These are phyloP conservation scores for Xylariales sp. DNA, from an alignment of 2,329 filamentous ascomycete species.

Conservation along the genomic window DNA sequence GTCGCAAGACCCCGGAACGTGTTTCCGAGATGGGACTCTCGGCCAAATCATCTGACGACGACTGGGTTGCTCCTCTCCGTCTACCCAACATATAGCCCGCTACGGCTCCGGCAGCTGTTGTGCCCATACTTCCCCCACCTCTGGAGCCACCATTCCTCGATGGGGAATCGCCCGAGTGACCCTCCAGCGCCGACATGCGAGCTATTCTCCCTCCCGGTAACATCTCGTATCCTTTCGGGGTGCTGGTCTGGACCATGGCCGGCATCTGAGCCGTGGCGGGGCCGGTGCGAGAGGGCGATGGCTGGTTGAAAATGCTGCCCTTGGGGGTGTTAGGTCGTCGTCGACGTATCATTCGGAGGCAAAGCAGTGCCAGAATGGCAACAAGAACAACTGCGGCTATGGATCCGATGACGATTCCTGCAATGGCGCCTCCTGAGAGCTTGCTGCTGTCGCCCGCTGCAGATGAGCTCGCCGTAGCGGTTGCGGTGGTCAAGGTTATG, in stretches of 20 bases:
- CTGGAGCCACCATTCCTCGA: conserved; percentile 19
- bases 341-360: conserved; percentile 50
- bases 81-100: conserved; percentile 43
- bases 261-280: conserved; percentile 34
- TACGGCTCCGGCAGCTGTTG: conserved; percentile 40
- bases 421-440: conserved; percentile 82
- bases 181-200: conserved; percentile 91
- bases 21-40: conserved; percentile 68
- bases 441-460: conserved; percentile 26
- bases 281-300: conserved; percentile 63
- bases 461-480: conserved; percentile 42
- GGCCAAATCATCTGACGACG: conserved; percentile 68
- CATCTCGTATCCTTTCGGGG: conserved; percentile 61
- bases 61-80: conserved; percentile 50
- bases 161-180: conserved; percentile 61
- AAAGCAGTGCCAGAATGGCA: conserved; percentile 65
- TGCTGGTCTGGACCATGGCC: conserved; percentile 14
- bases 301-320: conserved; percentile 83
- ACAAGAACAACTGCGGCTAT: conserved; percentile 67
- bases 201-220: conserved; percentile 86
- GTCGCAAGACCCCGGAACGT: conserved; percentile 51
- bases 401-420: conserved; percentile 82
- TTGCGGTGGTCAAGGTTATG: conserved; percentile 52
- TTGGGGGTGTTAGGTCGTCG: conserved; percentile 52
- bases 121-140: conserved; percentile 29